Evolutionary conservation across 305 asterid species (phyloP).

Genomic region (Solanum aculeatissimum): DNA sequence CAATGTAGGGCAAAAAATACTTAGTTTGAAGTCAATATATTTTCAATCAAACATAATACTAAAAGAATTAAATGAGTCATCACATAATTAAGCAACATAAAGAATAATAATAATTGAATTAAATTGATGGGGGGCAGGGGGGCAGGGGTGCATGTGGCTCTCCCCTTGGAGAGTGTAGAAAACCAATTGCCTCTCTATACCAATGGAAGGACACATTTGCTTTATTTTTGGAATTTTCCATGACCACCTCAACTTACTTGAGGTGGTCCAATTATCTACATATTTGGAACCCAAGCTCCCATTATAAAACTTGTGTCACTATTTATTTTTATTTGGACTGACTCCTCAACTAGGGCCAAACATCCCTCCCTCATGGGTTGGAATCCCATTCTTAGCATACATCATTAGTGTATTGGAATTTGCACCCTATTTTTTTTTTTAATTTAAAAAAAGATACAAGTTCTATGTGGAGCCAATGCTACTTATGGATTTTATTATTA

Average conservation of each 20-base stretch:
- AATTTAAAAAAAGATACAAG: not conserved
- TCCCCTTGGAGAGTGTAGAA: conserved; percentile 20
- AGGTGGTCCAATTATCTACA: conserved; percentile 13
- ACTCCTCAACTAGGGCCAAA: not conserved
- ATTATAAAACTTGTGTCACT: not conserved
- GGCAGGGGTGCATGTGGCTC: not conserved
- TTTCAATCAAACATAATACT: not conserved
- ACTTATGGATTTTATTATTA: not conserved
- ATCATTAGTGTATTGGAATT: conserved; percentile 7
- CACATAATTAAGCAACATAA: not conserved
- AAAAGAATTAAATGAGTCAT: not conserved
- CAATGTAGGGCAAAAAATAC: not conserved
- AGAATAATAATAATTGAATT: not conserved
- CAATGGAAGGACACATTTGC: conserved; percentile 36
- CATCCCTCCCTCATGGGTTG: conserved; percentile 4
- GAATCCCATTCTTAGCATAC: conserved; percentile 6
- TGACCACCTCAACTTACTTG: conserved; percentile 2
- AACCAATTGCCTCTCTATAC: conserved; percentile 38
- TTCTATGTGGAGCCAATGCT: not conserved
- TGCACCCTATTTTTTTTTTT: not conserved
- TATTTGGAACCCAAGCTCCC: conserved; percentile 9
- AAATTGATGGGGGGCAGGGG: not conserved
- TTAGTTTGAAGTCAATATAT: not conserved
- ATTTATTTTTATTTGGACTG: not conserved
- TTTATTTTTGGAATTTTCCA: not conserved